These are phyloP conservation scores for Linnemannia elongata DNA, from an alignment of 192 early-diverging fungal species.

Conservation along the genomic window DNA sequence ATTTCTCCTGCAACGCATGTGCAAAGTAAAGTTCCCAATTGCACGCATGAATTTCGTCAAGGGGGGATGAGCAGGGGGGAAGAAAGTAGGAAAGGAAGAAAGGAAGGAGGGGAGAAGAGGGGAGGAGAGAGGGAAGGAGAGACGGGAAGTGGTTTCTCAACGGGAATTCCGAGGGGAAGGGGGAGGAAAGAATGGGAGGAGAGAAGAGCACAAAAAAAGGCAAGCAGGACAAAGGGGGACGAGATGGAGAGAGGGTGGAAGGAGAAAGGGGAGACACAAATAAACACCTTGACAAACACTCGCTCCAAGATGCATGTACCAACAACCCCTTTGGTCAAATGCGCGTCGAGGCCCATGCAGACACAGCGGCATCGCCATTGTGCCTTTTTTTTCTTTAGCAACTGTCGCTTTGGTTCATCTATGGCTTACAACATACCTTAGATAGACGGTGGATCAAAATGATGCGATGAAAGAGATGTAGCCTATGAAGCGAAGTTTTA, in stretches of 20 bases:
- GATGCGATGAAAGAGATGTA: no score
- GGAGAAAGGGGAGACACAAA: neutral
- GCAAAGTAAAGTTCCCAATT: constrained; percentile 4
- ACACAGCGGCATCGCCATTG: neutral
- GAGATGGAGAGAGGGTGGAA: neutral
- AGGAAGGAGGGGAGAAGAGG: neutral
- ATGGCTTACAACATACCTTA: neutral
- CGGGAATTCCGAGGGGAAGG: constrained; percentile 15
- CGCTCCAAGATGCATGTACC: neutral
- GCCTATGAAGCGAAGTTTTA: no score
- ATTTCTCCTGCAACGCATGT: no score
- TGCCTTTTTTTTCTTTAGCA: neutral
- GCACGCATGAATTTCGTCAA: neutral
- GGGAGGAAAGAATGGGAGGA: neutral
- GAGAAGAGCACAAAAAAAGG: neutral
- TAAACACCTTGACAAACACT: neutral
- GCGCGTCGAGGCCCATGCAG: neutral
- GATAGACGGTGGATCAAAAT: no score
- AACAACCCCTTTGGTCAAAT: neutral
- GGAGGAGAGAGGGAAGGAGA: neutral
- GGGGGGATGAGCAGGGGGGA: neutral
- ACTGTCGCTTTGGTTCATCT: neutral
- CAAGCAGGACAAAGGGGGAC: neutral
- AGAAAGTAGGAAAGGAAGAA: neutral
- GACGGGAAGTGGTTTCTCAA: constrained; percentile 13